Evolutionary conservation across 2,329 filamentous ascomycete species (phyloP).

Genomic region (Albifimbria verrucaria): DNA sequence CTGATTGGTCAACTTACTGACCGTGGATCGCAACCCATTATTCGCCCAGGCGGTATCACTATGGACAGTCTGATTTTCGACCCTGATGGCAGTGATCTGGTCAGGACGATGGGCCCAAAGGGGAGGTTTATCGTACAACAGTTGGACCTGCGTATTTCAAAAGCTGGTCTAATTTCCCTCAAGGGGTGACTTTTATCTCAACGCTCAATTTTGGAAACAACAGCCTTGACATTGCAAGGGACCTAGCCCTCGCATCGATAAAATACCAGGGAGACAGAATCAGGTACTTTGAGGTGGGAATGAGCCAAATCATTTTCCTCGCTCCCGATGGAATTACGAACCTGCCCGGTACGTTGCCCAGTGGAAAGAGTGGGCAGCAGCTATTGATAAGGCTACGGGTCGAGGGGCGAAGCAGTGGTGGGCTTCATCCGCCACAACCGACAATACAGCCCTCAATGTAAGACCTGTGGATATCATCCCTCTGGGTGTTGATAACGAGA

Average conservation of each 20-base stretch:
- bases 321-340: conserved; percentile 9
- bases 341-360: conserved; percentile 10
- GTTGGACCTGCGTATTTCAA: conserved; percentile 6
- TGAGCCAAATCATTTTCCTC: conserved; percentile 12
- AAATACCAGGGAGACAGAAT: conserved; percentile 10
- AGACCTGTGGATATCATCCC: conserved; percentile 13
- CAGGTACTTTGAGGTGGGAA: conserved; percentile 14
- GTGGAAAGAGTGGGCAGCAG: conserved; percentile 6
- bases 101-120: conserved; percentile 12
- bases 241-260: conserved; percentile 10
- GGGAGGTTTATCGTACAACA: conserved; percentile 8
- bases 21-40: conserved; percentile 9
- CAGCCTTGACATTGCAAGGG: conserved; percentile 12
- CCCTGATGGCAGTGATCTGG: conserved; percentile 7
- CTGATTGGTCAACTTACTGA: conserved; percentile 9
- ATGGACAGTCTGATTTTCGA: conserved; percentile 16
- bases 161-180: conserved; percentile 11
- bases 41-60: conserved; percentile 14
- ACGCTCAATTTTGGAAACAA: conserved; percentile 15
- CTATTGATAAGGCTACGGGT: conserved; percentile 4
- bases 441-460: conserved; percentile 11
- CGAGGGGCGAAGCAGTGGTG: conserved; percentile 7
- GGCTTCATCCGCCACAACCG: conserved; percentile 15
- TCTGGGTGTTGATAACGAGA: conserved; percentile 10
- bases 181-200: conserved; percentile 12